These are phyloP conservation scores for Candida ascalaphidarum DNA, from an alignment of 805 yeast genomes.

Conservation along the genomic window DNA sequence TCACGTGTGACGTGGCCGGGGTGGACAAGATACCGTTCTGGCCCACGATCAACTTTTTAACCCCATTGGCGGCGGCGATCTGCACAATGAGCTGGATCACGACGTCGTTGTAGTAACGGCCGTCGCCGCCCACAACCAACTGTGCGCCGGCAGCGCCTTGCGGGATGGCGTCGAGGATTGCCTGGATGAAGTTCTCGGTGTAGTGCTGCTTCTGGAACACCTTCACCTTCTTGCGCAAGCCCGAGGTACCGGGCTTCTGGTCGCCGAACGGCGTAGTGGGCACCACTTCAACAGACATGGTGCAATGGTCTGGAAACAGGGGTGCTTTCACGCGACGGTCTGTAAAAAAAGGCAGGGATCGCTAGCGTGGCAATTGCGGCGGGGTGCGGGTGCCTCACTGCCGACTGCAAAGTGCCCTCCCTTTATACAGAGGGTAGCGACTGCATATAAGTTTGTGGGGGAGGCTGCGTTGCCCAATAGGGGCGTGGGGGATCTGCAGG, in stretches of 20 bases:
- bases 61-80: constrained; percentile 90
- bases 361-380: too few species aligned
- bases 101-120: constrained; percentile 79
- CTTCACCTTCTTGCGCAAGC: constrained; percentile 82
- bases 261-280: constrained; percentile 73
- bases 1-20: constrained; percentile 93
- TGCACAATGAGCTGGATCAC: constrained; percentile 76
- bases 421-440: too few species aligned
- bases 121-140: constrained; percentile 94
- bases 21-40: constrained; percentile 85
- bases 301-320: too few species aligned
- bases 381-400: too few species aligned
- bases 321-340: too few species aligned
- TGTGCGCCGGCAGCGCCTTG: constrained; percentile 73
- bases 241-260: constrained; percentile 98
- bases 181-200: constrained; percentile 90
- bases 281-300: constrained; percentile 12
- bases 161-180: constrained; percentile 79
- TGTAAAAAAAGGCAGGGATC: too few species aligned
- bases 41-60: constrained; percentile 76
- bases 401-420: too few species aligned
- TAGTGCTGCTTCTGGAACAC: constrained; percentile 75
- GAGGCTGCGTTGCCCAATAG: too few species aligned
- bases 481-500: too few species aligned
- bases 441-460: too few species aligned